Base-by-base conservation (phyloP, 2,329 filamentous ascomycete species). In the Nakataea oryzae region DNA sequence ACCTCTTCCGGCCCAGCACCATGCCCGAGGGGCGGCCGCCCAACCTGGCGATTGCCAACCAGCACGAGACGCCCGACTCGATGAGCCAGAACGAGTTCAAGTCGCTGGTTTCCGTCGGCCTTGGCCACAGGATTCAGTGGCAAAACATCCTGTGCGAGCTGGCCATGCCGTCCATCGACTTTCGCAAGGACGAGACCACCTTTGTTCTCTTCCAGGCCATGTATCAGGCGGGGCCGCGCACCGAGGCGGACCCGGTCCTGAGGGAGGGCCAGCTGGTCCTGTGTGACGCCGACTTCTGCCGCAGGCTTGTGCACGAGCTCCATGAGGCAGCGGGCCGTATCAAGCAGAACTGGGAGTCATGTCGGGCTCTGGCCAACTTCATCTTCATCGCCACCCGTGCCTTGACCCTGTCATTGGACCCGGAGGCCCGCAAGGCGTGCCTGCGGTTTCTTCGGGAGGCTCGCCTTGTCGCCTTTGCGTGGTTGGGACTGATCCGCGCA, bases 71-170 rank as follows among this genome's bases (percentile, higher is more conserved):
- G 59, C 82, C 85, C 0, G 13, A 62, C 0, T 66, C 77, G 27
- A 72, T 88, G 62, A 74, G 78, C 0, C 63, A 84, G 0, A 77
- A 79, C 0, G 83, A 88, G 61, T 87, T 78, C 67, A 80, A 81
- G 60, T 73, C 77, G 0, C 76, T 86, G n/a, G 74, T 75, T 0
- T 68, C 76, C 0, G 65, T 87, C 3, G 75, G 79, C 0, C 67
- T 79, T 1, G 83, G 83, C 0, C 63, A 74, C 24, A 67, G 70
- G 1, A 70, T 85, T 11, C 81, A 84, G 60, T 87, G 83, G 80
- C 67, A 74, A 11, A 87, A 86, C 61, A 78, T 88, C 3, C 67
- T 84, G 0, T 67, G 74, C 0, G 79, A 86, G 66, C 69, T 88
- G 3, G 69, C 71, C 0, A 71, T 74, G 1, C 77, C 79, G 0